Base-by-base conservation (phyloP, 306 rosid species). In the Fagus crenata region DNA sequence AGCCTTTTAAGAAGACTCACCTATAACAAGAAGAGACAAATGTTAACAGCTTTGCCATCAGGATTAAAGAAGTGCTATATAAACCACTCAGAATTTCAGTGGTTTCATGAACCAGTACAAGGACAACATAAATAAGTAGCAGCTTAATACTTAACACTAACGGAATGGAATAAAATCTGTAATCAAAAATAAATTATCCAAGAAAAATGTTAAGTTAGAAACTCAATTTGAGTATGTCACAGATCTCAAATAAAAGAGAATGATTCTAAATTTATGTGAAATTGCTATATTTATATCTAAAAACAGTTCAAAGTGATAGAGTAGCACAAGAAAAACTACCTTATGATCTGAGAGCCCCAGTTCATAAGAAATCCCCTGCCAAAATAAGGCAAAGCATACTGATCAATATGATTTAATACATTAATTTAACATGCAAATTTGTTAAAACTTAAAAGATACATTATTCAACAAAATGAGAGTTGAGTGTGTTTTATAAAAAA, bases 311-410 rank as follows among this genome's bases (percentile, higher is more conserved):
- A 59, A 13, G 69, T 35, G 33, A 17, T 39, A 6, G 32, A 36
- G 2, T 8, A 49, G 28, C 11, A 36, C 17, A 77, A 64, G 36
- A 56, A 40, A 60, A 42, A 40, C 49, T 73, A 84, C 90, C 92
- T 86, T 87, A 28, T 64, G 77, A 60, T 84, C 73, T 1, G 86
- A 77, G 83, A 81, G 89, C 56, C 61, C 85, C 5, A 49, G 8
- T 13, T 72, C 85, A 75, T 78, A 81, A 77, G 89, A 86, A 75
- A 94, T 81, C 41, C 88, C 90, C 90, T 84, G 84, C 71, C 72
- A 75, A 87, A 42, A 35, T 32, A 55, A 68, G 32, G 63, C 15
- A 13, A 39, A 22, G 31, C 37, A 6, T 14, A 1, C 60, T 22
- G 14, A 40, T 69, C 75, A 69, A 69, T 17, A 68, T 35, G 22